Evolutionary conservation across 2,329 filamentous ascomycete genomes (phyloP), one percentile per base, ranked within the genome.

Genomic region (Bipolaris oryzae): DNA sequence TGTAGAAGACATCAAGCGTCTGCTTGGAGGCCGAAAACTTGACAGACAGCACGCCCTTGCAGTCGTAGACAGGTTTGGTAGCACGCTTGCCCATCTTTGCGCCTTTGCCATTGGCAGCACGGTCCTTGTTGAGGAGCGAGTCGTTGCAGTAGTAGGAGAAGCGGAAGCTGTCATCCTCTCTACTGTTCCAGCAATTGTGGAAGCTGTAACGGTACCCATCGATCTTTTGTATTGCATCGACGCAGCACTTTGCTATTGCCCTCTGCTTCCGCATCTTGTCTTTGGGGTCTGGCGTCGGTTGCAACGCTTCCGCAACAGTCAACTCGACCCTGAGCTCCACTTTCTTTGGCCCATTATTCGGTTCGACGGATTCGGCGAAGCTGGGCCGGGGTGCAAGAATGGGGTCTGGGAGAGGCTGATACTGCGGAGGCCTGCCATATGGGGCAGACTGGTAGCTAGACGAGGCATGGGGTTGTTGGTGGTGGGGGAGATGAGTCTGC

Each of bases 61-160:
- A 82, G 62, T 81, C 79, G 60, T 79, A 82, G 31, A 80, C 79
- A 7, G 78, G 78, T 64, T 81, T 81, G 15, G 76, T 77, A 9
- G 74, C 69, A 9, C 67, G 69, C 65, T 72, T 73, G 43, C 74
- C 74, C 50, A 72, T 57, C 57, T 76, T 76, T 4, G 72, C 69
- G 21, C 74, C 74, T 51, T 77, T 77, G 31, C 76, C 75, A 56
- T 82, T 81, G 7, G 79, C 79, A 42, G 78, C 78, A 44, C 79
- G 74, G 63, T 81, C 79, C 62, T 81, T 82, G 66, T 82, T 82
- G 66, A 81, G 76, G 67, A 81, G 72, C 63, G 77, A 80, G 70
- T 82, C 79, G 64, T 81, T 80, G 68, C 79, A 82, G 60, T 80
- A 80, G 69, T 80, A 81, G 28, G 77, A 79, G 69, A 79, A 81